Evolutionary conservation across 2,329 filamentous ascomycete species (phyloP), one percentile per base, ranked within the genome.

Genomic region (Aschersonia sp.): DNA sequence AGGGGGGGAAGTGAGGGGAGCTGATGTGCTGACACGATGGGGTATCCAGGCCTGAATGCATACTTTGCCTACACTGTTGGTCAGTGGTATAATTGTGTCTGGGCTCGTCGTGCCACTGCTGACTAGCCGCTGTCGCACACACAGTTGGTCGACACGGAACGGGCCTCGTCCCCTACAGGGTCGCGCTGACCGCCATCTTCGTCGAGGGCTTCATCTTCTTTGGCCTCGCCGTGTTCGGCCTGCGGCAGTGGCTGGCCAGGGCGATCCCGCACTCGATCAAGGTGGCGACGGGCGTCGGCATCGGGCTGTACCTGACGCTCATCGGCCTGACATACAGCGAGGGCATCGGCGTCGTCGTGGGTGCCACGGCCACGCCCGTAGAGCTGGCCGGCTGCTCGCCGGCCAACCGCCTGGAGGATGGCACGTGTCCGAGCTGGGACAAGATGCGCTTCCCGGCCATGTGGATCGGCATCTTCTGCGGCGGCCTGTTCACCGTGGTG

Each of bases 391-490:
- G 87, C 30, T 90, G 86, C 62, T 63, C 68, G 2, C 62, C 68
- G 2, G 62, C 69, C 31, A 67, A 59, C 32, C 58, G 57, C 10
- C 63, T 68, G 5, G 55, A 55, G 29, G 57, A 62, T 43, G 83
- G 82, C 8, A 56, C 77, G 6, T 92, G 86, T 60, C 75, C 76
- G 0, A 66, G 69, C 45, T 65, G 58, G 37, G 69, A 76, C 47
- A 88, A 88, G 72, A 90, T 94, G 86, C 79, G 85, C 51, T 86
- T 76, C 57, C 84, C 87, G 1, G 79, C 82, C 30, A 78, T 94
- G 76, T 94, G 87, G 87, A 73, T 94, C 46, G 87, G 87, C 39
- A 88, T 94, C 56, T 92, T 94, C 70, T 85, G 83, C 55, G 86
- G 87, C 42, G 86, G 87, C 50, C 74, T 94, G 52, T 66, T 94